A percentile compares a stretch with the other conserved stretches of the same genome.
These are phyloP conservation scores for Agastache rugosa DNA, from an alignment of 257 asterid genomes.

Conservation along the genomic window DNA sequence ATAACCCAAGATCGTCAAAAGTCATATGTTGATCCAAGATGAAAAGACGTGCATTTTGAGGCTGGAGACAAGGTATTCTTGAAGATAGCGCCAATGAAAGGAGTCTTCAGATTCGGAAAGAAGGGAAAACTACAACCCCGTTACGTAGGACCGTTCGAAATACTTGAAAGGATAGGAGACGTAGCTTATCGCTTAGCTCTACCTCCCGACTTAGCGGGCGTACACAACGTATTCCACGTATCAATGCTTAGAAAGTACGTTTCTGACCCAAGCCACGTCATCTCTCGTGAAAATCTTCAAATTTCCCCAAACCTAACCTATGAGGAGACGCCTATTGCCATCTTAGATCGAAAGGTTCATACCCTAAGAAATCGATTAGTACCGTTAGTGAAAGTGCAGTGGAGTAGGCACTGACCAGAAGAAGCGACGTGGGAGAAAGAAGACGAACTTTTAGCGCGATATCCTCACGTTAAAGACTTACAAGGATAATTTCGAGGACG, in stretches of 20 bases:
- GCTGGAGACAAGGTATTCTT: not conserved
- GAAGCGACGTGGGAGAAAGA: not conserved
- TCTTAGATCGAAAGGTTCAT: not conserved
- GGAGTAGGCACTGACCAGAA: not conserved
- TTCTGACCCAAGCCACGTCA: not conserved
- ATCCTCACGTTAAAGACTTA: not conserved
- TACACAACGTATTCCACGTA: not conserved
- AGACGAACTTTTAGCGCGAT: not conserved
- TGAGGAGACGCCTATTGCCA: not conserved
- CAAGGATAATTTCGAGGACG: slow-evolving; percentile 6
- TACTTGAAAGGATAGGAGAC: not conserved
- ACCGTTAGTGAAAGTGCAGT: not conserved
- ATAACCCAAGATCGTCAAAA: not conserved
- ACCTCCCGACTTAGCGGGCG: not conserved
- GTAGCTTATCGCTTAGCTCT: not conserved
- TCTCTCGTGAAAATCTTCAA: not conserved
- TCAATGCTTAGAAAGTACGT: not conserved
- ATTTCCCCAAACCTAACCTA: not conserved
- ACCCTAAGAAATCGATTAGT: not conserved
- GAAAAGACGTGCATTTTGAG: not conserved
- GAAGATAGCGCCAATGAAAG: not conserved
- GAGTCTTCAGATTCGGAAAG: not conserved
- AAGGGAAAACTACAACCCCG: not conserved
- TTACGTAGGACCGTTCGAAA: not conserved
- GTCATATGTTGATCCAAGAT: not conserved